Evolutionary conservation across 768 basidiomycete genomes (phyloP).

Genomic region (Chalciporus pseudorubinellus): DNA sequence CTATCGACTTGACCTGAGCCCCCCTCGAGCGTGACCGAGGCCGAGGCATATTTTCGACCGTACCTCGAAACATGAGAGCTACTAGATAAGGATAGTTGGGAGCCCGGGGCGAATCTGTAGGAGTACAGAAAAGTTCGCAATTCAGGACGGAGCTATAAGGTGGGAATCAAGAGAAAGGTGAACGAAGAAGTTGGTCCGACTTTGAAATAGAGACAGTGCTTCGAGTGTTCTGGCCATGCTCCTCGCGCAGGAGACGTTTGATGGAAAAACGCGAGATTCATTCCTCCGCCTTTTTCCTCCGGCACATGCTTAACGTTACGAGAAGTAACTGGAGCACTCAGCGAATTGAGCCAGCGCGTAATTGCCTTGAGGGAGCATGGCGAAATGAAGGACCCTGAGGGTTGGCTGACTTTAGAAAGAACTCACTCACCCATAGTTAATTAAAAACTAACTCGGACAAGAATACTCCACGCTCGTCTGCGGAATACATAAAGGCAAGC

Average conservation of each 20-base stretch:
- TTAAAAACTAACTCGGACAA: conserved; percentile 35
- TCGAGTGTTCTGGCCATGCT: conserved; percentile 36
- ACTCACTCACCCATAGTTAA: conserved; percentile 27
- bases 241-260: conserved; percentile 29
- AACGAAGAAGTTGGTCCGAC: conserved; percentile 26
- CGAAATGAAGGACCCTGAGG: conserved; percentile 30
- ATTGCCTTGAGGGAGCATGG: conserved; percentile 34
- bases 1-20: conserved; percentile 25
- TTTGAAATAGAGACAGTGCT: conserved; percentile 36
- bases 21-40: conserved; percentile 27
- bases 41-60: conserved; percentile 25
- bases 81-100: conserved; percentile 21
- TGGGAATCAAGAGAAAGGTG: conserved; percentile 28
- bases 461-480: conserved; percentile 34
- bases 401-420: conserved; percentile 20
- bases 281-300: conserved; percentile 31
- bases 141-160: conserved; percentile 28
- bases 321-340: conserved; percentile 34
- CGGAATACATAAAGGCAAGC: conserved; percentile 36
- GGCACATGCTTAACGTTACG: conserved; percentile 34
- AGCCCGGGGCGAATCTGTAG: conserved; percentile 23
- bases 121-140: conserved; percentile 14
- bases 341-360: conserved; percentile 38
- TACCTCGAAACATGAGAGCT: conserved; percentile 33
- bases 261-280: conserved; percentile 35